Evolutionary conservation across 1,139 yeast genomes (phyloP).

Genomic region (Debaryomyces coudertii): DNA sequence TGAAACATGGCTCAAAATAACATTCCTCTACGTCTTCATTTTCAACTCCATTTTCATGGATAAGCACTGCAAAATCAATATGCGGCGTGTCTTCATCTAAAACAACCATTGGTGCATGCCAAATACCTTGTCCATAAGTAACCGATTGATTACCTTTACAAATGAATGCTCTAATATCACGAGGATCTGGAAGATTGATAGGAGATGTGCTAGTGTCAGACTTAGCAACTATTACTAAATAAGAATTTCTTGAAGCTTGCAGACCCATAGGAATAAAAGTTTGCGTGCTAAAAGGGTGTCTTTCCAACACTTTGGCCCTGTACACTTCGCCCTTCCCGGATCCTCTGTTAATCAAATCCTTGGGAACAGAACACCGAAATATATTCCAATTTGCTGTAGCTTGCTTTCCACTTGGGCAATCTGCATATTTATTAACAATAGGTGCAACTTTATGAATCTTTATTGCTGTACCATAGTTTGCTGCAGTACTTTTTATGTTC

Average conservation of each 20-base stretch:
- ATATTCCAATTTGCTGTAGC: constrained; percentile 78
- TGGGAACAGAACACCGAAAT: constrained; percentile 79
- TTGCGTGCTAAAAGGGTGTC: constrained; percentile 91
- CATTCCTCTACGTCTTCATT: constrained; percentile 86
- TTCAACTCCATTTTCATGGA: constrained; percentile 78
- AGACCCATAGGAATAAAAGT: constrained; percentile 90
- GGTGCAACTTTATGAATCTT: constrained; percentile 77
- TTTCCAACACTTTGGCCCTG: constrained; percentile 71
- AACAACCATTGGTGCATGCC: constrained; percentile 95
- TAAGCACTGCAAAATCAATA: constrained; percentile 82
- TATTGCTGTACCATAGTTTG: constrained; percentile 93
- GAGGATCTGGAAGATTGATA: constrained; percentile 59
- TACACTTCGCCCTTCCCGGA: constrained; percentile 38
- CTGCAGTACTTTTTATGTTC: constrained; percentile 44
- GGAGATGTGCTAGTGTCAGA: constrained; percentile 41
- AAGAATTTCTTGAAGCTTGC: constrained; percentile 50
- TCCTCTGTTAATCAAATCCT: constrained; percentile 48
- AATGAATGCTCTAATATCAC: constrained; percentile 63
- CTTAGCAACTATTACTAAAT: constrained; percentile 80
- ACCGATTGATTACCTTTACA: constrained; percentile 86
- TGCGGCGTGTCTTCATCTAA: constrained; percentile 50
- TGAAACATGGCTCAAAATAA: constrained; percentile 63
- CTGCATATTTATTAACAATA: constrained; percentile 52
- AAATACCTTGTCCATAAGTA: constrained; percentile 73
- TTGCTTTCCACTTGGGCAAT: constrained; percentile 48